These are phyloP conservation scores for Neofusicoccum parvum DNA, from an alignment of 2,329 filamentous ascomycete species.

Conservation along the genomic window DNA sequence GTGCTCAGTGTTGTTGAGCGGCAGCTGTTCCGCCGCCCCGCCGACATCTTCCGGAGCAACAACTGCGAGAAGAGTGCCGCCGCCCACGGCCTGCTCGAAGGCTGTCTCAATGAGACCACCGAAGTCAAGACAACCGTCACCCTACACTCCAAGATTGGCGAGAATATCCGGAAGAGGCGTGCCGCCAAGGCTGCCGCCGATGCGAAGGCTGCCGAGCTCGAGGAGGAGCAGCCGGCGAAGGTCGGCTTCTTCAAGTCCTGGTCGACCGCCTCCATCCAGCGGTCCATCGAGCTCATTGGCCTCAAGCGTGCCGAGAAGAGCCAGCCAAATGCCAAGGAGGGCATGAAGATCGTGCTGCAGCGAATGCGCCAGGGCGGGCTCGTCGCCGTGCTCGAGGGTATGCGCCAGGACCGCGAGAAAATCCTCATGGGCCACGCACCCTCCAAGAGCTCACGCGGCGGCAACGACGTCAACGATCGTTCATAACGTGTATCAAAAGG, in stretches of 20 bases:
- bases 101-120: slow-evolving; percentile 48
- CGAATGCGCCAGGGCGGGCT: slow-evolving; percentile 67
- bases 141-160: slow-evolving; percentile 71
- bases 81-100: slow-evolving; percentile 30
- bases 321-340: slow-evolving; percentile 77
- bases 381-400: slow-evolving; percentile 70
- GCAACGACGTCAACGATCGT: slow-evolving; percentile 10
- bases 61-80: slow-evolving; percentile 31
- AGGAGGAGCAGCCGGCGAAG: slow-evolving; percentile 51
- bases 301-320: slow-evolving; percentile 76
- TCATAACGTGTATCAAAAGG: background rate
- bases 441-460: background rate
- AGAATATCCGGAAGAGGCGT: slow-evolving; percentile 59
- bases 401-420: slow-evolving; percentile 61
- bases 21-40: slow-evolving; percentile 65
- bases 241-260: slow-evolving; percentile 63
- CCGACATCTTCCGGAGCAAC: slow-evolving; percentile 25
- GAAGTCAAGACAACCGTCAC: slow-evolving; percentile 74
- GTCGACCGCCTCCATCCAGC: slow-evolving; percentile 72
- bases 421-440: slow-evolving; percentile 18
- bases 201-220: slow-evolving; percentile 38
- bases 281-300: slow-evolving; percentile 77
- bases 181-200: slow-evolving; percentile 48
- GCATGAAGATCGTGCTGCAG: slow-evolving; percentile 80
- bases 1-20: slow-evolving; percentile 77